Evolutionary conservation across 1,284 basidiomycete species (phyloP).

Genomic region (Ustilago crameri): DNA sequence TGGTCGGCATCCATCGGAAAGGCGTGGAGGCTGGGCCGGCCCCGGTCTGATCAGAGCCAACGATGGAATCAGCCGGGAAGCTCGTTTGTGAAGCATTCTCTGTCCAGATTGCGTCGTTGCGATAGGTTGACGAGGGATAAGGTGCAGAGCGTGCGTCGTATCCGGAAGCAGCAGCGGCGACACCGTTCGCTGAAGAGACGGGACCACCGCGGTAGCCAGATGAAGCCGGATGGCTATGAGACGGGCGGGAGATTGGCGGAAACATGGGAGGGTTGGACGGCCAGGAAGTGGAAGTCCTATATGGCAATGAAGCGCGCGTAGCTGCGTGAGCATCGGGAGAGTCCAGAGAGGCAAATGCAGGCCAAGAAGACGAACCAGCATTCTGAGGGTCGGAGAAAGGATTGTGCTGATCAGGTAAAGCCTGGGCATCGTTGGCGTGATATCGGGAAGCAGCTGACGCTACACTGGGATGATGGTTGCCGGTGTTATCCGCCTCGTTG

Average conservation of each 20-base stretch:
- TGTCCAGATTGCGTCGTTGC: slow-evolving; percentile 18
- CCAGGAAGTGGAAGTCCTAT: slow-evolving; percentile 14
- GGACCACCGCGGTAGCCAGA: slow-evolving; percentile 5
- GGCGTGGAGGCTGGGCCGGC: slow-evolving; percentile 3
- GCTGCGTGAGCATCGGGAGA: slow-evolving; percentile 2
- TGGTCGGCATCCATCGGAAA: slow-evolving; percentile 33
- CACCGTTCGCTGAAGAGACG: not conserved
- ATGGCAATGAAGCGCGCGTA: not conserved
- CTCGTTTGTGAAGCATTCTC: slow-evolving; percentile 5
- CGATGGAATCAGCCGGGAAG: slow-evolving; percentile 6
- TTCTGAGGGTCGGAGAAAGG: slow-evolving; percentile 10
- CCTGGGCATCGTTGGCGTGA: not conserved
- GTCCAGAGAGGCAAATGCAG: slow-evolving; percentile 4
- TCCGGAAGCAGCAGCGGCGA: not conserved
- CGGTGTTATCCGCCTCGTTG: not conserved
- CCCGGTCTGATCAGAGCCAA: slow-evolving; percentile 1
- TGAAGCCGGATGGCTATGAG: slow-evolving; percentile 5
- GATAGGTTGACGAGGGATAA: slow-evolving; percentile 15
- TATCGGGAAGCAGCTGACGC: not conserved
- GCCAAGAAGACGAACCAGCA: slow-evolving; percentile 7
- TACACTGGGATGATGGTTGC: not conserved
- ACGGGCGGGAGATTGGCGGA: slow-evolving; percentile 13
- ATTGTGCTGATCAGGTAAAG: not conserved
- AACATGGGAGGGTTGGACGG: slow-evolving; percentile 23
- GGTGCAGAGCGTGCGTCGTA: slow-evolving; percentile 12